Conservation (phyloP, 2,329 filamentous ascomycete species). For the Hypoxylon sp. region DNA sequence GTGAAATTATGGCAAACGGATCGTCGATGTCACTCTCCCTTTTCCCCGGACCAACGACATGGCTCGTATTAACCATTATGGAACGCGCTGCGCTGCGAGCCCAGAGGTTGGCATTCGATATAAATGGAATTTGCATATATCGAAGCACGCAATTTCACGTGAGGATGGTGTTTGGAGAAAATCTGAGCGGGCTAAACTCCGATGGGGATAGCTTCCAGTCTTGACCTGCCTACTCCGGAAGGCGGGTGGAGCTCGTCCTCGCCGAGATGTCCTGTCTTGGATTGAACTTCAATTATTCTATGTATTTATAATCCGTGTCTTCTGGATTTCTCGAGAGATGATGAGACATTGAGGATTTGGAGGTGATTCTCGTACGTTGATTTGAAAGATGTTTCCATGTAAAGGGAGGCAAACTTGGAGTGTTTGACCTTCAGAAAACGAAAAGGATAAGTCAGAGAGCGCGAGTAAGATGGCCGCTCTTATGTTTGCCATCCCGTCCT, state of each 20-base stretch:
- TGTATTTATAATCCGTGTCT: background rate
- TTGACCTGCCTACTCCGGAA: slow-evolving; percentile 38
- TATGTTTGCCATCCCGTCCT: no score
- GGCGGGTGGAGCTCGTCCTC: background rate
- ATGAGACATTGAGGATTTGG: background rate
- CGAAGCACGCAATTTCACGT: slow-evolving; percentile 44
- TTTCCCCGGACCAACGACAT: slow-evolving; percentile 26
- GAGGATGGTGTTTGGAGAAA: slow-evolving; percentile 30
- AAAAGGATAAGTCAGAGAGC: background rate
- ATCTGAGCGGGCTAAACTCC: slow-evolving; percentile 10
- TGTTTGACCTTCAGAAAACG: background rate
- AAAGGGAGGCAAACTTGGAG: background rate
- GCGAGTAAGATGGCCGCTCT: no score
- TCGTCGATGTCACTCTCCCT: background rate
- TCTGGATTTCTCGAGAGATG: background rate
- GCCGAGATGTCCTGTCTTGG: background rate
- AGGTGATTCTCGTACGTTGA: background rate
- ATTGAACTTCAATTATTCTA: background rate
- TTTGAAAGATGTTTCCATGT: background rate
- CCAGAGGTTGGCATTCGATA: slow-evolving; percentile 19
- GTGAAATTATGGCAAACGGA: background rate
- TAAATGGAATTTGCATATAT: slow-evolving; percentile 30
- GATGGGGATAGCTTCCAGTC: slow-evolving; percentile 11
- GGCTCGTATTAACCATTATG: slow-evolving; percentile 11
- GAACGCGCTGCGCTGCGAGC: background rate